Base-by-base conservation (phyloP, 371 early-diverging fungal genomes). In the Chytridium lagenaria region DNA sequence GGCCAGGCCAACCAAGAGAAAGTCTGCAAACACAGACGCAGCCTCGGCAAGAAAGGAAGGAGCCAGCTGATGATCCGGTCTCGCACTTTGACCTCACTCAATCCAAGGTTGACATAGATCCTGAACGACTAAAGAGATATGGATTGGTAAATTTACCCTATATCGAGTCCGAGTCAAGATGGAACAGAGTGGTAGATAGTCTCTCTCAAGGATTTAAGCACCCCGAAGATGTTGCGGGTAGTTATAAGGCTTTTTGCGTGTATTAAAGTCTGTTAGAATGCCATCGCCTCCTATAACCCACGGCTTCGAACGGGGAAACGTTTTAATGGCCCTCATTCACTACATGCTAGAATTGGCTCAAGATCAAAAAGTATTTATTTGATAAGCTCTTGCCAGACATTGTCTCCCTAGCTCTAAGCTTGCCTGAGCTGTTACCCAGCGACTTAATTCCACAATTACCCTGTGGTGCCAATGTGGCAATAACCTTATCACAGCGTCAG, bases 401-500 rank as follows among this genome's bases (percentile, higher is more conserved):
- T 39, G 71, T 70, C 3, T 16, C 37, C 3, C 72, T 78, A 1
- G 82, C 82, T 7, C 72, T 79, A 36, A 31, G 59, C 26, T 68
- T 79, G 0, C 79, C 77, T 7, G 52, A 64, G 3, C 55, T 77
- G 0, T 16, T 77, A 33, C 73, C 72, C 12, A 39, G n/a, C n/a
- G n/a, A 61, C 23, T 69, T 70, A 22, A 68, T 83, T 28, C 83
- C 83, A 1, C 64, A 79, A 15, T 70, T 83, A 3, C 50, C 51
- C 1, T 5, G 34, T 12, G 79, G 79, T 10, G 26, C 31, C 0
- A 64, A 72, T 50, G 50, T 33, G 0, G 74, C 80, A 28, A 37
- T 83, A 28, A 83, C 84, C 0, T 64, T 83, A 26, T 71, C 65
- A 26, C 84, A 81, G 55, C 33, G 50, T 50, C 81, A 83, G 76